phyloP scores from a whole-genome alignment of 2,329 filamentous ascomycete genomes.

The Fusarium sp. region DNA sequence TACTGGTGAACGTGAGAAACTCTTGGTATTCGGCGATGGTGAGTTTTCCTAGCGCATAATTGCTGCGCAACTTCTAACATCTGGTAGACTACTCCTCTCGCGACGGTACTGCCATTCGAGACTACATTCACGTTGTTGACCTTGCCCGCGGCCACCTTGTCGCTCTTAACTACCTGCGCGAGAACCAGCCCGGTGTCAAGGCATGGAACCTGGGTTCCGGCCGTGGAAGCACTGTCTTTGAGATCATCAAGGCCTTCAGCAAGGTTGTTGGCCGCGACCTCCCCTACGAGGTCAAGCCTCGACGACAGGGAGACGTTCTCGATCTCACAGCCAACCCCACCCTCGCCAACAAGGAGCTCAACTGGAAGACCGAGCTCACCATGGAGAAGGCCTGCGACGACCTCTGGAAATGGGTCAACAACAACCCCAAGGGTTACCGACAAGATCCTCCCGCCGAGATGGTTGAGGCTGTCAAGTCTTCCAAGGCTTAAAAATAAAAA shows the following conservation, averaged over 20 bases:
- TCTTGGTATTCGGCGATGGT: slow-evolving; percentile 95
- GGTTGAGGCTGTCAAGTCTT: slow-evolving; percentile 67
- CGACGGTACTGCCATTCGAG: slow-evolving; percentile 92
- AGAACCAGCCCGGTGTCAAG: slow-evolving; percentile 85
- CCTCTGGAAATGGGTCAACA: slow-evolving; percentile 95
- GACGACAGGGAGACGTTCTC: slow-evolving; percentile 88
- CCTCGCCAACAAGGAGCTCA: slow-evolving; percentile 85
- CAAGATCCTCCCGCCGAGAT: slow-evolving; percentile 89
- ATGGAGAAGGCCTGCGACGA: slow-evolving; percentile 94
- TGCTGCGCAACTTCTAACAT: slow-evolving; percentile 26
- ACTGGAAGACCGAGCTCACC: slow-evolving; percentile 89
- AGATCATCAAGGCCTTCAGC: slow-evolving; percentile 96
- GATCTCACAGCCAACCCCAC: slow-evolving; percentile 92
- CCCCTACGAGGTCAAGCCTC: slow-evolving; percentile 83
- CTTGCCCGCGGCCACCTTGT: slow-evolving; percentile 85
- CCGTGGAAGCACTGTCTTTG: slow-evolving; percentile 92
- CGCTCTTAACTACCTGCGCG: slow-evolving; percentile 88
- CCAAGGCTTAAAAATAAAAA: slow-evolving; percentile 38
- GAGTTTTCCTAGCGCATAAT: slow-evolving; percentile 45
- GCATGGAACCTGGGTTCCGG: slow-evolving; percentile 98
- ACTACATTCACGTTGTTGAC: slow-evolving; percentile 97
- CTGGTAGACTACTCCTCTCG: slow-evolving; percentile 82
- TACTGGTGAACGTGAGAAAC: slow-evolving; percentile 91
- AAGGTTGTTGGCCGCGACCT: slow-evolving; percentile 84
- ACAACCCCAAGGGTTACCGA: slow-evolving; percentile 94